Conservation (phyloP, 2,329 filamentous ascomycete genomes). For the Calonectria pseudoturangicola region DNA sequence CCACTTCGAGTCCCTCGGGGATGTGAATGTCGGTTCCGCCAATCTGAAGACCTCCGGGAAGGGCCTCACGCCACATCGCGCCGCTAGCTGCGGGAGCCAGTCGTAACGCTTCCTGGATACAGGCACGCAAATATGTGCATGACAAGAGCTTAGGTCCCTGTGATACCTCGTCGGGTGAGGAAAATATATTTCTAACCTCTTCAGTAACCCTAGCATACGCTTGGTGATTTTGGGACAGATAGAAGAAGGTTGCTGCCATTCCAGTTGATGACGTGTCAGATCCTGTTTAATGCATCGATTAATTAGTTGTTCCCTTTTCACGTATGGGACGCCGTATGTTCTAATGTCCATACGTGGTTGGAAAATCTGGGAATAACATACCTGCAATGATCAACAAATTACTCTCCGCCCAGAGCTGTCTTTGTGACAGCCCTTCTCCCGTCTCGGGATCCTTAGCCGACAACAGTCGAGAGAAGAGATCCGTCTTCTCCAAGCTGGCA, state of each 20-base stretch:
- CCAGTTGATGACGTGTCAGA: constrained; percentile 3
- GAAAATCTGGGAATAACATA: not conserved
- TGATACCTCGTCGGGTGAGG: not conserved
- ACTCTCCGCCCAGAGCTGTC: not conserved
- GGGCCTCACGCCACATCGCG: not conserved
- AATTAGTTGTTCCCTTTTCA: not conserved
- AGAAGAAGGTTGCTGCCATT: constrained; percentile 3
- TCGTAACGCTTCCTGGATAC: not conserved
- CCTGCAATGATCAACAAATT: constrained; percentile 2
- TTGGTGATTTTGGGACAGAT: constrained; percentile 5
- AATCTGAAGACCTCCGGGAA: not conserved
- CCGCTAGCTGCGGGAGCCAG: not conserved
- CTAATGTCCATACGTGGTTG: not conserved
- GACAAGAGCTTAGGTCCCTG: constrained; percentile 2
- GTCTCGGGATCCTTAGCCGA: not conserved
- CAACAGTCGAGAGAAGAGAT: not conserved
- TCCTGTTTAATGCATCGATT: not conserved
- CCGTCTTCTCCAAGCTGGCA: not conserved
- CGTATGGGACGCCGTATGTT: too few relatives aligned
- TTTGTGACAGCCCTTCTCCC: not conserved
- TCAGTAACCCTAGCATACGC: not conserved
- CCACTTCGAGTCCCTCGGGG: constrained; percentile 2
- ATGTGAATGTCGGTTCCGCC: constrained; percentile 1
- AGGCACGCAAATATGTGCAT: constrained; percentile 6
- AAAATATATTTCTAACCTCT: not conserved